A percentile compares a stretch with the other conserved stretches of the same genome.
These are phyloP conservation scores for Spirogloea muscicola DNA, from an alignment of 139 green algal species.

Conservation along the genomic window DNA sequence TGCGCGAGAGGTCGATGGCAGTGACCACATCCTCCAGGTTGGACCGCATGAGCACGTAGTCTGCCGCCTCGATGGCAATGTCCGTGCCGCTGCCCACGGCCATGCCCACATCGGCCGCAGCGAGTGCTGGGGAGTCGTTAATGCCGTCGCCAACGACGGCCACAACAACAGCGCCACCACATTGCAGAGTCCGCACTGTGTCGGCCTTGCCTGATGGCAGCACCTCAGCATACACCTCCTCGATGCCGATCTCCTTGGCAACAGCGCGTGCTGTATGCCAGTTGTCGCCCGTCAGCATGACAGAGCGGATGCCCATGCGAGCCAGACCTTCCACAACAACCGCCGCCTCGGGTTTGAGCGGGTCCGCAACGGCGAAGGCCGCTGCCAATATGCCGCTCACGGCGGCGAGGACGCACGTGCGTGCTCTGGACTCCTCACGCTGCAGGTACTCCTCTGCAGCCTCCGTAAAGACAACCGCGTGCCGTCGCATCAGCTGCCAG, in stretches of 20 bases:
- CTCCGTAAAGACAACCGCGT: slow-evolving; percentile 21
- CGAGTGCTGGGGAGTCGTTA: slow-evolving; percentile 94
- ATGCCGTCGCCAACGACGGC: slow-evolving; percentile 98
- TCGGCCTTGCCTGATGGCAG: slow-evolving; percentile 69
- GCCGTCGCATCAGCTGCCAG: slow-evolving; percentile 33
- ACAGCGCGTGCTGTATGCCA: slow-evolving; percentile 73
- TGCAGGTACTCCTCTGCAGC: slow-evolving; percentile 11
- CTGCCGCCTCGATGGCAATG: slow-evolving; percentile 73
- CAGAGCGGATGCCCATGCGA: slow-evolving; percentile 50
- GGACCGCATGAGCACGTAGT: slow-evolving; percentile 89
- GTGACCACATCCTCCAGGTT: slow-evolving; percentile 84
- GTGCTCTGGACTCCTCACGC: slow-evolving; percentile 50
- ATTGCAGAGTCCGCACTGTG: slow-evolving; percentile 55
- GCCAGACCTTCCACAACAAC: slow-evolving; percentile 71
- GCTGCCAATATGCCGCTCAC: slow-evolving; percentile 55
- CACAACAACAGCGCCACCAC: slow-evolving; percentile 60
- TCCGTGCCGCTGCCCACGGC: slow-evolving; percentile 81
- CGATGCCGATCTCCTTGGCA: slow-evolving; percentile 46
- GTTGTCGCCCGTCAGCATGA: slow-evolving; percentile 84
- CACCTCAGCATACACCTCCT: slow-evolving; percentile 66
- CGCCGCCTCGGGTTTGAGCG: slow-evolving; percentile 82
- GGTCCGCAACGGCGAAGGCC: slow-evolving; percentile 75
- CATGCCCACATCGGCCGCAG: slow-evolving; percentile 89
- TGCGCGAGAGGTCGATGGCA: slow-evolving; percentile 79
- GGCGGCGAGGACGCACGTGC: slow-evolving; percentile 70